A percentile compares a stretch with the other conserved stretches of the same genome.
Evolutionary conservation across 805 yeast species (phyloP).

Genomic region (Starmerella bombi): DNA sequence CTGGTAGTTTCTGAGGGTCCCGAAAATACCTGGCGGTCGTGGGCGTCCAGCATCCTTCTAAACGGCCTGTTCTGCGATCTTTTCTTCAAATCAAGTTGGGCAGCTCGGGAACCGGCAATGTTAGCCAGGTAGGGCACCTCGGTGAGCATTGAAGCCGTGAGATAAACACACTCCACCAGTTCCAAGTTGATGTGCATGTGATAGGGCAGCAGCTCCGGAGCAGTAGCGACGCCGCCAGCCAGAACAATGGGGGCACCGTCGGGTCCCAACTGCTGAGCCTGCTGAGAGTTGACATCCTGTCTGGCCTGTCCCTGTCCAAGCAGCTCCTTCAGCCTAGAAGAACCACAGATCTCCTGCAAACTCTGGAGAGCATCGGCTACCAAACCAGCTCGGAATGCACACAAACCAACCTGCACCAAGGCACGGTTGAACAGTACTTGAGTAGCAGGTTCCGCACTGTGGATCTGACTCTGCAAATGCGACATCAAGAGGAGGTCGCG

Average conservation of each 20-base stretch:
- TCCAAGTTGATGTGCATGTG: slow-evolving; percentile 97
- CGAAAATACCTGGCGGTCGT: slow-evolving; percentile 85
- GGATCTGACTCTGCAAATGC: slow-evolving; percentile 70
- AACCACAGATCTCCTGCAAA: slow-evolving; percentile 74
- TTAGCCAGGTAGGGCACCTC: slow-evolving; percentile 88
- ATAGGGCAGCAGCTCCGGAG: slow-evolving; percentile 60
- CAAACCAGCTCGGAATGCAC: slow-evolving; percentile 85
- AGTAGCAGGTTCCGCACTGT: slow-evolving; percentile 67
- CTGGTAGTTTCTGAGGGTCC: slow-evolving; percentile 97
- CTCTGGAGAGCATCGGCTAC: slow-evolving; percentile 77
- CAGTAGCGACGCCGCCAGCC: slow-evolving; percentile 8
- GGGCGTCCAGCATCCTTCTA: slow-evolving; percentile 80
- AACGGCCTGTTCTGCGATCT: slow-evolving; percentile 68
- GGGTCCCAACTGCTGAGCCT: background rate
- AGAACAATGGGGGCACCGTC: too few species aligned
- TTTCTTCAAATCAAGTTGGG: slow-evolving; percentile 42
- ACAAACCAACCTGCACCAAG: slow-evolving; percentile 84
- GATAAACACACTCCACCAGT: slow-evolving; percentile 82
- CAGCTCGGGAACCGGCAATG: slow-evolving; percentile 31
- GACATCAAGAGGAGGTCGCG: slow-evolving; percentile 79
- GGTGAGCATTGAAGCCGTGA: slow-evolving; percentile 75
- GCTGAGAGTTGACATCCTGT: slow-evolving; percentile 26
- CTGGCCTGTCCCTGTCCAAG: slow-evolving; percentile 85
- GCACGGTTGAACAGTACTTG: slow-evolving; percentile 94
- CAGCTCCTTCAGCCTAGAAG: slow-evolving; percentile 77